These are phyloP conservation scores for Rhynchospora pubera DNA, from an alignment of 176 grass and related monocot genomes.

Conservation along the genomic window DNA sequence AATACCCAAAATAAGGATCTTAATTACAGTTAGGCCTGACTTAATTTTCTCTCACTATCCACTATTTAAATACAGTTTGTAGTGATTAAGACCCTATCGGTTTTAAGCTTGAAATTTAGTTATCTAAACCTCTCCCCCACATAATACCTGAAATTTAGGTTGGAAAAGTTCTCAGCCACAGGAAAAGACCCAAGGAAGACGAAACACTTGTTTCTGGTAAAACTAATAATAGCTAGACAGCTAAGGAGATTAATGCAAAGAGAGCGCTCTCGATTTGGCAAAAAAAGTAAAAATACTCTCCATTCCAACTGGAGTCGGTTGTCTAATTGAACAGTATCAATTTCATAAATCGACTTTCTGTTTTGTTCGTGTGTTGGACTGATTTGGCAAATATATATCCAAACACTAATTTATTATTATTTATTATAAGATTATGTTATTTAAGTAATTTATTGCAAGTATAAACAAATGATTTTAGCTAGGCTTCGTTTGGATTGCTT, in stretches of 20 bases:
- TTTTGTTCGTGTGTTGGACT: neutral
- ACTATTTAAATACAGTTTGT: neutral
- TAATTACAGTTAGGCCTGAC: neutral
- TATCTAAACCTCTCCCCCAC: neutral
- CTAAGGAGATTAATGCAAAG: neutral
- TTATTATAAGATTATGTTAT: too few species aligned
- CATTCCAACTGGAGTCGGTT: neutral
- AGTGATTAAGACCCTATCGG: neutral
- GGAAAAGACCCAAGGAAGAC: neutral
- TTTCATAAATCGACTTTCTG: slow-evolving; percentile 8
- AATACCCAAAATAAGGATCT: too few species aligned
- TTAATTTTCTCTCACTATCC: neutral
- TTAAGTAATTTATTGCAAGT: neutral
- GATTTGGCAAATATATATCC: neutral
- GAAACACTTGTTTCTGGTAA: neutral
- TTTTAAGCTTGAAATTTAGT: neutral
- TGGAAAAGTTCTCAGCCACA: neutral
- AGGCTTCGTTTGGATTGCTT: too few species aligned
- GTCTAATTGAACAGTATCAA: neutral
- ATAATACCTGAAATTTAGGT: neutral
- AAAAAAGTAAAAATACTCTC: neutral
- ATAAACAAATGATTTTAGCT: slow-evolving; percentile 3
- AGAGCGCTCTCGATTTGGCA: neutral
- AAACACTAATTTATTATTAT: too few species aligned
- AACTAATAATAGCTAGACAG: neutral